These are phyloP conservation scores for Ploettnerulaceae sp. DNA, from an alignment of 2,329 filamentous ascomycete species.

Conservation along the genomic window DNA sequence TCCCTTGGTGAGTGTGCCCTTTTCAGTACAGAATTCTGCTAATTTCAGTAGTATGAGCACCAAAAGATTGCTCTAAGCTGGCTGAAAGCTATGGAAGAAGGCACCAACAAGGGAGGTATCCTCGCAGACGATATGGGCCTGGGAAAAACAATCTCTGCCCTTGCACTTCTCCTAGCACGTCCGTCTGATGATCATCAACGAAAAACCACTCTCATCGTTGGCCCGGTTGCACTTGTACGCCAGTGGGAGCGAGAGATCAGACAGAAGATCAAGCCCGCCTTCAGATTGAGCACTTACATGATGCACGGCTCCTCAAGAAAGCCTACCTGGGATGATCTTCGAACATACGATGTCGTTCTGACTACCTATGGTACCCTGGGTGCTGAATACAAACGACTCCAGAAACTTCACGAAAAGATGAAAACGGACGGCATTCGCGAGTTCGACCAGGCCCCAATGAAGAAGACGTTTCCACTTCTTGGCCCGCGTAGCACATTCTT, in stretches of 20 bases:
- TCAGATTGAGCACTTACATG: slow-evolving; percentile 61
- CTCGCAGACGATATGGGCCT: slow-evolving; percentile 79
- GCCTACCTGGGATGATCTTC: slow-evolving; percentile 55
- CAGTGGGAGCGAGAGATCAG: slow-evolving; percentile 83
- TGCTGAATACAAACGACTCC: slow-evolving; percentile 60
- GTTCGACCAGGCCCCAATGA: slow-evolving; percentile 36
- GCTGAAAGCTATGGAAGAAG: slow-evolving; percentile 70
- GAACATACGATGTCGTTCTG: slow-evolving; percentile 66
- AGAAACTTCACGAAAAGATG: slow-evolving; percentile 39
- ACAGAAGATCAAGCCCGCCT: slow-evolving; percentile 56
- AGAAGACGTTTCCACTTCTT: slow-evolving; percentile 42
- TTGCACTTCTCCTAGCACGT: slow-evolving; percentile 58
- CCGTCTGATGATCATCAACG: slow-evolving; percentile 48
- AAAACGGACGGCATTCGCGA: slow-evolving; percentile 26
- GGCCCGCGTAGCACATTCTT: slow-evolving; percentile 59
- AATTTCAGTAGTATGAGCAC: slow-evolving; percentile 56
- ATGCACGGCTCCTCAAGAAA: slow-evolving; percentile 60
- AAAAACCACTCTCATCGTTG: slow-evolving; percentile 74
- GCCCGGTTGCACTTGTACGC: slow-evolving; percentile 71
- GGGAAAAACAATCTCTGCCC: slow-evolving; percentile 77
- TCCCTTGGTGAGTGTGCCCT: slow-evolving; percentile 40
- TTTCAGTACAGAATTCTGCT: slow-evolving; percentile 13
- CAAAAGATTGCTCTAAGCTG: slow-evolving; percentile 74
- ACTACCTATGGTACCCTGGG: slow-evolving; percentile 73
- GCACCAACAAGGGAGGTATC: slow-evolving; percentile 69